A percentile compares a stretch with the other conserved stretches of the same genome.
Conservation (phyloP, 345 rosid species). For the Sonneratia alba region DNA sequence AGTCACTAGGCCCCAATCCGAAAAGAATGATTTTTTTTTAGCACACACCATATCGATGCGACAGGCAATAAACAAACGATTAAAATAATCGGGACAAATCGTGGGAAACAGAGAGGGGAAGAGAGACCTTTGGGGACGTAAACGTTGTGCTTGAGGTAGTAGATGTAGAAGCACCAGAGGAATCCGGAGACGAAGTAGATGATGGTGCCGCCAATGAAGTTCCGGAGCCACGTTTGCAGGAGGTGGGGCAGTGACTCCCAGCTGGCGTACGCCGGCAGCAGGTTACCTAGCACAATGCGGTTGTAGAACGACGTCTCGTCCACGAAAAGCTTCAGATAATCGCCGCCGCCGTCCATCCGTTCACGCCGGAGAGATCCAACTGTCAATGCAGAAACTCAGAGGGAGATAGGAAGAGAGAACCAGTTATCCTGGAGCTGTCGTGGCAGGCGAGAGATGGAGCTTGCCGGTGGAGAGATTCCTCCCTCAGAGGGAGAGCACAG, state of each 20-base stretch:
- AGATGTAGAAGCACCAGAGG: constrained; percentile 89
- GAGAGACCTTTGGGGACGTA: constrained; percentile 66
- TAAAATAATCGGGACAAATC: too few species aligned
- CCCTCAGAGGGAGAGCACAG: too few species aligned
- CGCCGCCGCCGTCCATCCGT: constrained; percentile 6
- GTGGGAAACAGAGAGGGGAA: neutral
- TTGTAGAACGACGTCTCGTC: constrained; percentile 60
- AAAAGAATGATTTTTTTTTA: neutral
- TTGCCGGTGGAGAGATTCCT: neutral
- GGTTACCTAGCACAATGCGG: constrained; percentile 48
- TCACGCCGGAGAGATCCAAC: constrained; percentile 6
- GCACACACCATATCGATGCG: neutral
- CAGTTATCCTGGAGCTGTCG: neutral
- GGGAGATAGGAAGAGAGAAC: neutral
- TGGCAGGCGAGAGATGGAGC: neutral
- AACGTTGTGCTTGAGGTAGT: constrained; percentile 68
- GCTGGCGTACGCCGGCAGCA: constrained; percentile 34
- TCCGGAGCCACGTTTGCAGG: constrained; percentile 84
- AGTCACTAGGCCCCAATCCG: neutral
- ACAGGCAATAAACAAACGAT: neutral
- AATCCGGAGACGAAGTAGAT: constrained; percentile 71
- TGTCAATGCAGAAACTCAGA: neutral
- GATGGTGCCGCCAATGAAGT: constrained; percentile 61
- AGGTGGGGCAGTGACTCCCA: constrained; percentile 65
- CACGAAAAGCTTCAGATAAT: constrained; percentile 33